A percentile compares a stretch with the other conserved stretches of the same genome.
Conservation (phyloP, 768 basidiomycete species). For the Mycena chlorophos region DNA sequence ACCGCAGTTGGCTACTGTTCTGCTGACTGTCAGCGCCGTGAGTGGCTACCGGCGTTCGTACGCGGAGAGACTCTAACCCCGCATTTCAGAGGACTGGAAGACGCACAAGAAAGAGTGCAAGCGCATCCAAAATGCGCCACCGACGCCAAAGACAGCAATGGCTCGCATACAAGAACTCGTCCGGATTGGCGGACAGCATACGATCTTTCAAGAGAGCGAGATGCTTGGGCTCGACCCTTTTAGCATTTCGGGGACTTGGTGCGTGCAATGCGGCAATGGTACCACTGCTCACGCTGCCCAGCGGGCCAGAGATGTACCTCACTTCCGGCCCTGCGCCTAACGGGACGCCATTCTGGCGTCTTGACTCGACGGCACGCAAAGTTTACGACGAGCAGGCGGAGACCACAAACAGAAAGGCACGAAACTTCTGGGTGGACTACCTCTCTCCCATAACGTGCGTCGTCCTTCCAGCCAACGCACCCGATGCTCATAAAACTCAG, state of each 20-base stretch:
- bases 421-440: constrained; percentile 16
- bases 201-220: constrained; percentile 9
- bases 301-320: constrained; percentile 4
- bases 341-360: constrained; percentile 6
- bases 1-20: constrained; percentile 12
- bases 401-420: constrained; percentile 13
- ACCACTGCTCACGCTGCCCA: background rate
- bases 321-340: background rate
- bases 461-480: background rate
- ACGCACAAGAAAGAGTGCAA: constrained; percentile 17
- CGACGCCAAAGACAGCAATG: background rate
- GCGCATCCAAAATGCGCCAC: background rate
- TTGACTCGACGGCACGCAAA: constrained; percentile 3
- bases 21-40: constrained; percentile 11
- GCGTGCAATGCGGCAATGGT: background rate
- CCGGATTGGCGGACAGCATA: constrained; percentile 9
- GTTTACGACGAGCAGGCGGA: constrained; percentile 11
- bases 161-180: constrained; percentile 4
- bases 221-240: constrained; percentile 11
- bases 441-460: constrained; percentile 9
- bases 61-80: background rate
- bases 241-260: constrained; percentile 14
- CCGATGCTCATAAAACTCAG: background rate
- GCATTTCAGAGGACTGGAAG: constrained; percentile 13
- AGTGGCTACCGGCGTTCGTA: background rate